These are phyloP conservation scores for Dalbergia cultrata DNA, from an alignment of 306 rosid genomes.

Conservation along the genomic window DNA sequence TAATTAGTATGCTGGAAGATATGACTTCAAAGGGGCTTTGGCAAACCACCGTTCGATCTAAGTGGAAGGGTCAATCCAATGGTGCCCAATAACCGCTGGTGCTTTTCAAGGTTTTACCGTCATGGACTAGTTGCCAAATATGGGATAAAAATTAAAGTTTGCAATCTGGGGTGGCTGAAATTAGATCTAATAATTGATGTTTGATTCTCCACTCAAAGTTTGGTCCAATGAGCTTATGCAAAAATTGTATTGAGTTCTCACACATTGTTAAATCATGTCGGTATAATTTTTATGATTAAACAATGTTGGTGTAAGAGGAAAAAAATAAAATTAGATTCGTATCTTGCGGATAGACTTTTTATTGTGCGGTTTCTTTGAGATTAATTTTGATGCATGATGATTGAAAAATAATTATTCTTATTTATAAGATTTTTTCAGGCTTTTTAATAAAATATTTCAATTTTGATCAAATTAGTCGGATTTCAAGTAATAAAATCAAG, in stretches of 20 bases:
- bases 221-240: constrained; percentile 1
- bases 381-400: no score
- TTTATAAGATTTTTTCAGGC: no score
- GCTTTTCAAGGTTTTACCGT: constrained; percentile 43
- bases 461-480: no score
- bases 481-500: no score
- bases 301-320: background rate
- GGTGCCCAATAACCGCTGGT: background rate
- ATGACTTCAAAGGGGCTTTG: no score
- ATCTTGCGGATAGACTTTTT: background rate
- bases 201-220: constrained; percentile 22
- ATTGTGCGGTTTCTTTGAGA: no score
- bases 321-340: background rate
- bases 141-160: constrained; percentile 40
- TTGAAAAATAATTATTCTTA: no score
- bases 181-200: constrained; percentile 14
- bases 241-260: background rate
- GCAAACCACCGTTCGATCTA: constrained; percentile 32
- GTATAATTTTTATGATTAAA: background rate
- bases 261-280: background rate
- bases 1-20: no score
- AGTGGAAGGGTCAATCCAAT: constrained; percentile 29
- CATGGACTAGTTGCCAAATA: constrained; percentile 38
- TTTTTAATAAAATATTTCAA: no score
- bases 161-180: background rate